A percentile compares a stretch with the other conserved stretches of the same genome.
Evolutionary conservation across 2,329 filamentous ascomycete species (phyloP).

Genomic region (Huntiella savannae): DNA sequence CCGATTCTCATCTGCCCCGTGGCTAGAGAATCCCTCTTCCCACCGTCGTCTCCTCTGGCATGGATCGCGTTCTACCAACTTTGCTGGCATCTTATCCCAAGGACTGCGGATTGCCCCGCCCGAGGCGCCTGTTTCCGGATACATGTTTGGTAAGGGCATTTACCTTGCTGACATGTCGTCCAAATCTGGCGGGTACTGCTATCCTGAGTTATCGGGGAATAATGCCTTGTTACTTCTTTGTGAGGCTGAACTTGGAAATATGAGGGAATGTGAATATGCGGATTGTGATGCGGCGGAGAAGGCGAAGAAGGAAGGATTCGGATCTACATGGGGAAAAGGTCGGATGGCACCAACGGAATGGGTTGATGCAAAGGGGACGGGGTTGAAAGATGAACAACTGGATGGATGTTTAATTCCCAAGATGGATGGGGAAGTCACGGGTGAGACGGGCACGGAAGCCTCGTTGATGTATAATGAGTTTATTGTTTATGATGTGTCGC

Average conservation of each 20-base stretch:
- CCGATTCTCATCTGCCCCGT: slow-evolving; percentile 34
- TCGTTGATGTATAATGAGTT: slow-evolving; percentile 52
- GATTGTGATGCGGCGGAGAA: slow-evolving; percentile 41
- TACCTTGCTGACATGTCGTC: slow-evolving; percentile 73
- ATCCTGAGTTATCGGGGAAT: slow-evolving; percentile 37
- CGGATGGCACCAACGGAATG: slow-evolving; percentile 43
- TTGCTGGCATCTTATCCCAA: slow-evolving; percentile 69
- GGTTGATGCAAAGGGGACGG: slow-evolving; percentile 46
- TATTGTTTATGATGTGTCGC: slow-evolving; percentile 50
- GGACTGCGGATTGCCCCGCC: slow-evolving; percentile 78
- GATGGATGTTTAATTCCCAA: slow-evolving; percentile 52
- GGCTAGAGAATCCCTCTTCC: slow-evolving; percentile 28
- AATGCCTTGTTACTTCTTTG: slow-evolving; percentile 63
- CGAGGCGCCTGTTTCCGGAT: slow-evolving; percentile 59
- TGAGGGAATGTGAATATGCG: slow-evolving; percentile 40
- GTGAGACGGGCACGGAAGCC: slow-evolving; percentile 21
- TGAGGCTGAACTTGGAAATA: slow-evolving; percentile 55
- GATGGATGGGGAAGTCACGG: slow-evolving; percentile 23
- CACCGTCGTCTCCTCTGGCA: slow-evolving; percentile 74
- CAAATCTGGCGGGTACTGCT: slow-evolving; percentile 69
- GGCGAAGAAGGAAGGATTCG: slow-evolving; percentile 38
- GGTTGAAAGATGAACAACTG: slow-evolving; percentile 12
- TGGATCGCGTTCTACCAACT: slow-evolving; percentile 67
- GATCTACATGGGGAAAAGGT: slow-evolving; percentile 56
- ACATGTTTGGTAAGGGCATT: slow-evolving; percentile 84